A percentile compares a stretch with the other conserved stretches of the same genome.
These are phyloP conservation scores for Scytalidium lignicola DNA, from an alignment of 2,329 filamentous ascomycete genomes.

Conservation along the genomic window DNA sequence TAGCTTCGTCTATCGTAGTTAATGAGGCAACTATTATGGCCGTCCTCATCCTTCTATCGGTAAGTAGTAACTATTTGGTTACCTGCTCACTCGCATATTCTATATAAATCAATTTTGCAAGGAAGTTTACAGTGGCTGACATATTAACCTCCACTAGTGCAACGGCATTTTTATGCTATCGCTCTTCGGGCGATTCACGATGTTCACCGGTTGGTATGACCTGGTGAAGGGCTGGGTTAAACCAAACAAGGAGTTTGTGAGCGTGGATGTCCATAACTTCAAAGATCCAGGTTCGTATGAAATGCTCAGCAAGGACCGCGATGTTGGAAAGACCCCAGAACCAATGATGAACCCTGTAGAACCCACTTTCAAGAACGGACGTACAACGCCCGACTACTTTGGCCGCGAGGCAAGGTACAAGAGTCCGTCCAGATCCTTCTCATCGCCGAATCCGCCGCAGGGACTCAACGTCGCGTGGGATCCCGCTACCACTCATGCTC, in stretches of 20 bases:
- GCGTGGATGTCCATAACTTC: constrained; percentile 64
- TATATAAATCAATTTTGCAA: no score
- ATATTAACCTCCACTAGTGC: constrained; percentile 44
- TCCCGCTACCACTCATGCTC: constrained; percentile 17
- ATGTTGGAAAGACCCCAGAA: constrained; percentile 24
- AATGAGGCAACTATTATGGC: constrained; percentile 73
- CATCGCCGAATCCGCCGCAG: constrained; percentile 36
- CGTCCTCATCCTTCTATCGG: constrained; percentile 74
- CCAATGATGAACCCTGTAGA: constrained; percentile 10
- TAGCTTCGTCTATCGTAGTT: constrained; percentile 60
- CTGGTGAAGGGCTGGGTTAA: constrained; percentile 46
- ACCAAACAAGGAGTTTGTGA: constrained; percentile 77
- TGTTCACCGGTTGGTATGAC: constrained; percentile 79
- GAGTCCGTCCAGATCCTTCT: constrained; percentile 42
- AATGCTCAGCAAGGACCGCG: constrained; percentile 56
- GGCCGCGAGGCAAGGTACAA: constrained; percentile 40
- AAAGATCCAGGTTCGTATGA: constrained; percentile 69
- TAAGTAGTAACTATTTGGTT: constrained; percentile 39
- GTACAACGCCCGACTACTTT: constrained; percentile 32
- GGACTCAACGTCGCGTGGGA: constrained; percentile 16
- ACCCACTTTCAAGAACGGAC: constrained; percentile 22
- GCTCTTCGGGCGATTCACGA: constrained; percentile 76
- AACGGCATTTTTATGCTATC: constrained; percentile 83
- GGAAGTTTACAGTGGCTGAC: constrained; percentile 5
- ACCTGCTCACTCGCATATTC: not conserved